phyloP scores from a whole-genome alignment of 1,284 basidiomycete genomes.

The Marasmius fiardii region DNA sequence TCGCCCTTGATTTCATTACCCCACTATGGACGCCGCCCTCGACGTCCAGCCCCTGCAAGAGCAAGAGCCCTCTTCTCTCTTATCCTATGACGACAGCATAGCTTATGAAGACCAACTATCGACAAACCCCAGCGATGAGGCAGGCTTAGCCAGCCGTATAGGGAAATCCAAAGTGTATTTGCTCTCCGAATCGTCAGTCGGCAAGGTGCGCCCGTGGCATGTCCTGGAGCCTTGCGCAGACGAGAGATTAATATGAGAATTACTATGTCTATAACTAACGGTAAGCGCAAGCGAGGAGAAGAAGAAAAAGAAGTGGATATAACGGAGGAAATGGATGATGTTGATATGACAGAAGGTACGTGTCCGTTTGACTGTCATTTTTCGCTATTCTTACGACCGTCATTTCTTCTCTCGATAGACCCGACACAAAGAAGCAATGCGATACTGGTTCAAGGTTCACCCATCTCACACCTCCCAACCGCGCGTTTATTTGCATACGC shows the following conservation, averaged over 20 bases:
- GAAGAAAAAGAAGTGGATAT: slow-evolving; percentile 29
- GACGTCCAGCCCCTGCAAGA: slow-evolving; percentile 2
- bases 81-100: slow-evolving; percentile 52
- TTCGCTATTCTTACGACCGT: neutral
- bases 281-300: slow-evolving; percentile 54
- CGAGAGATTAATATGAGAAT: slow-evolving; percentile 49
- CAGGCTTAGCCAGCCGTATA: slow-evolving; percentile 58
- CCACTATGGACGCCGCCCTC: slow-evolving; percentile 34
- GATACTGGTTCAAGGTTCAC: slow-evolving; percentile 63
- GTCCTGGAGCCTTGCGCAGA: slow-evolving; percentile 25
- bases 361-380: neutral
- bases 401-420: slow-evolving; percentile 23
- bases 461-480: slow-evolving; percentile 68
- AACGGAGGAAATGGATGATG: slow-evolving; percentile 38
- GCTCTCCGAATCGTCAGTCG: slow-evolving; percentile 55
- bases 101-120: slow-evolving; percentile 50
- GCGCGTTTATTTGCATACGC: slow-evolving; percentile 73
- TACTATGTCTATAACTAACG: slow-evolving; percentile 27
- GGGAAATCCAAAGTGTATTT: slow-evolving; percentile 66
- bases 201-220: slow-evolving; percentile 66
- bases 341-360: slow-evolving; percentile 42
- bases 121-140: slow-evolving; percentile 25
- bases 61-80: slow-evolving; percentile 18
- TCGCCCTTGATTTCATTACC: neutral
- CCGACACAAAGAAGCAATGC: slow-evolving; percentile 57